phyloP scores from a whole-genome alignment of 139 green algal genomes.

The Ettlia oleoabundans region DNA sequence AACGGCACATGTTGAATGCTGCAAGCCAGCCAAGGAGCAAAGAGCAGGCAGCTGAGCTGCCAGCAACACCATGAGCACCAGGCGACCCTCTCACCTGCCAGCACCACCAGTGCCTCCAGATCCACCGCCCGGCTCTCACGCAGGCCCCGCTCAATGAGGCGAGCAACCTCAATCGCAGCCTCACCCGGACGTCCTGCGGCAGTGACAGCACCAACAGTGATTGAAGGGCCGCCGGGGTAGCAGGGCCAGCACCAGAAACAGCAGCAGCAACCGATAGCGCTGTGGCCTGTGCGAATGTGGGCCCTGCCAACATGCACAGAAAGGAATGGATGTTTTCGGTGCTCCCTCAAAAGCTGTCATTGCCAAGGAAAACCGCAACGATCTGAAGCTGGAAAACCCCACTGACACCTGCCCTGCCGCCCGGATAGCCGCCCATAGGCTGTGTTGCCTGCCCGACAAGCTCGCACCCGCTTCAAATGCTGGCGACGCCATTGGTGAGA shows the following conservation, averaged over 20 bases:
- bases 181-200: slow-evolving; percentile 44
- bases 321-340: too few relatives aligned
- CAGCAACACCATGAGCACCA: background rate
- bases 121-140: slow-evolving; percentile 83
- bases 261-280: too few relatives aligned
- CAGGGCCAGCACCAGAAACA: background rate
- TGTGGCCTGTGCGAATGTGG: too few relatives aligned
- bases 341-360: too few relatives aligned
- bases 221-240: background rate
- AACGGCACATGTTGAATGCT: background rate
- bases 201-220: background rate
- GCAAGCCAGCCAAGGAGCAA: background rate
- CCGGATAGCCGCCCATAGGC: too few relatives aligned
- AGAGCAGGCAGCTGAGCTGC: background rate
- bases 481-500: slow-evolving; percentile 78
- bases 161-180: slow-evolving; percentile 72
- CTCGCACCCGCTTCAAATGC: slow-evolving; percentile 59
- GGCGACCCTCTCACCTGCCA: slow-evolving; percentile 53
- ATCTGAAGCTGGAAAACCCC: too few relatives aligned
- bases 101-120: slow-evolving; percentile 87
- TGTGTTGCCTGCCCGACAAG: background rate
- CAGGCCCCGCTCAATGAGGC: slow-evolving; percentile 80
- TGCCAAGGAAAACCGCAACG: too few relatives aligned
- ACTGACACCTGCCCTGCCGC: too few relatives aligned
- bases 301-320: too few relatives aligned